Evolutionary conservation across 169 alveolate genomes (phyloP), one percentile per base, ranked within the genome.

Genomic region (Cyclospora cayetanensis): DNA sequence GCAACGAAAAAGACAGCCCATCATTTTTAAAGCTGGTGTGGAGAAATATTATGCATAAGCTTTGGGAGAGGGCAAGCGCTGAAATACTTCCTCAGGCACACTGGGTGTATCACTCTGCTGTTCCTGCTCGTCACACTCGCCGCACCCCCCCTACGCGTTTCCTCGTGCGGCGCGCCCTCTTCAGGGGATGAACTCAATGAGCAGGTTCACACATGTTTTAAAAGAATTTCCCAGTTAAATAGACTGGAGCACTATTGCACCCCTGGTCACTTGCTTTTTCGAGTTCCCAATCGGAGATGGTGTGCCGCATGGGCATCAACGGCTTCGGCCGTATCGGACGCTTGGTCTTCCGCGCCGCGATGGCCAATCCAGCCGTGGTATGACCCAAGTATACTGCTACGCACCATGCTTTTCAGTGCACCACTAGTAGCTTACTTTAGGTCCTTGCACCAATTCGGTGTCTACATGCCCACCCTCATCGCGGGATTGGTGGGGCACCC

Each of bases 241-340:
- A 4, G 27, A 37, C 83, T 39, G 27, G 34, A 31, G 0, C 37
- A 27, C 27, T 65, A 9, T 68, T 27, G 27, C 12, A 1, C 29
- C 39, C 20, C 12, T 34, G 1, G 1, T 4, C 11, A 22, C 41
- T 42, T 15, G 31, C 20, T 11, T 34, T 4, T 37, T 31, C 39
- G 22, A 1, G 9, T 22, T 22, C 4, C 46, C 25, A 11, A 11
- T 2, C 50, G 46, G 77, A 80, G 37, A 98, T 97, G 99, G 96
- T 96, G 76, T 98, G 97, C 85, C 96, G 97, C 85, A 84, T 99
- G 65, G 99, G 99, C 43, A 98, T 98, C 96, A 99, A 99, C 96
- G 99, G 99, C 76, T 99, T 98, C 97, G 99, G 99, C 92, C 98
- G 99, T 93, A 98, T 99, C 94, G 99, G 99, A 68, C 98, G 99